phyloP scores from a whole-genome alignment of 176 grass and related monocot genomes.

The Chloris gayana region DNA sequence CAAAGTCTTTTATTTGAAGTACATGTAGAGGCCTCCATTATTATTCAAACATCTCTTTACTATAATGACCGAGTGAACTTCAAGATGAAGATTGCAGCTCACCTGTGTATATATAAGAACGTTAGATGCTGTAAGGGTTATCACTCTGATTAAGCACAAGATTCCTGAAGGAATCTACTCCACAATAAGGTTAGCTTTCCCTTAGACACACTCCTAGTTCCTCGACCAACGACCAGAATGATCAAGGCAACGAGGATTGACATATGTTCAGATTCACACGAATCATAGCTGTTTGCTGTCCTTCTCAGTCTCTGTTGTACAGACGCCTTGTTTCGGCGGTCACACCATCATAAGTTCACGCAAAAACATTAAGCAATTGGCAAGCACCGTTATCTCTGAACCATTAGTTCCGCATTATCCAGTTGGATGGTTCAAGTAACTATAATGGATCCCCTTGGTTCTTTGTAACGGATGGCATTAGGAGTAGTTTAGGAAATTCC shows the following conservation, averaged over 20 bases:
- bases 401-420: not conserved
- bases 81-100: not conserved
- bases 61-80: not conserved
- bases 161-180: not conserved
- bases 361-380: not conserved
- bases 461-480: too few species aligned
- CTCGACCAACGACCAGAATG: not conserved
- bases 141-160: not conserved
- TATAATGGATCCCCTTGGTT: too few species aligned
- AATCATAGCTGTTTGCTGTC: not conserved
- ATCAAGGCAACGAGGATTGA: not conserved
- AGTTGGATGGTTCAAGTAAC: not conserved
- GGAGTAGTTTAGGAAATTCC: too few species aligned
- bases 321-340: not conserved
- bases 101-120: slow-evolving; percentile 20
- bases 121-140: not conserved
- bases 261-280: not conserved
- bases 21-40: not conserved
- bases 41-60: not conserved
- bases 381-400: not conserved
- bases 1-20: not conserved
- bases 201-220: not conserved
- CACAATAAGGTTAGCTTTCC: not conserved
- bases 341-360: not conserved
- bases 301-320: not conserved